Percentiles rank a stretch among this genome's conserved stretches.
phyloP scores from a whole-genome alignment of 164 flowering plant species.

The Santalum album region DNA sequence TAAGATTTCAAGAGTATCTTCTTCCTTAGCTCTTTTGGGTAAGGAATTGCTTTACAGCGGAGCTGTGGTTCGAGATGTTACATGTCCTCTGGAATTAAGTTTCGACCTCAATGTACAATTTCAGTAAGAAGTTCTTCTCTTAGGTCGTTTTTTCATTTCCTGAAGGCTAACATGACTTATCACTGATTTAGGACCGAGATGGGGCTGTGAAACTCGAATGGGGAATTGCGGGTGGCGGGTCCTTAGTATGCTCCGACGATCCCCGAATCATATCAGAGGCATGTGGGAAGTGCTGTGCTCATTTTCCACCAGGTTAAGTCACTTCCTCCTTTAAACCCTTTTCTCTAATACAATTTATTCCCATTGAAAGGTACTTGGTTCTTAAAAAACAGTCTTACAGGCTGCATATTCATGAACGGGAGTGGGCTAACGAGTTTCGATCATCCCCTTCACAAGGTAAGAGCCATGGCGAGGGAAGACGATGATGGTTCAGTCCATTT shows the following conservation, averaged over 20 bases:
- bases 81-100: too few species aligned
- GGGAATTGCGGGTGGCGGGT: conserved; percentile 42
- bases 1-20: too few species aligned
- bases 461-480: conserved; percentile 27
- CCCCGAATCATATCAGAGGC: conserved; percentile 20
- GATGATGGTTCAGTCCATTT: conserved; percentile 31
- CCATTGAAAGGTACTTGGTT: too few species aligned
- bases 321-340: neutral
- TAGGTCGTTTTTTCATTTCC: too few species aligned
- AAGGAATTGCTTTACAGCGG: too few species aligned
- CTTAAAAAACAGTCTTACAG: conserved; percentile 10
- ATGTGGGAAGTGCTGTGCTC: conserved; percentile 31
- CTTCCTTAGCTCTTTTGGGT: too few species aligned
- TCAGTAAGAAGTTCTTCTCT: too few species aligned
- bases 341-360: too few species aligned
- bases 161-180: neutral
- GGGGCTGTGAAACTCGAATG: conserved; percentile 33
- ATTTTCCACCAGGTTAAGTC: conserved; percentile 36
- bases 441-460: conserved; percentile 47
- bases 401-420: conserved; percentile 38
- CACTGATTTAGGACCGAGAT: conserved; percentile 32
- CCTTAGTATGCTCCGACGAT: conserved; percentile 32
- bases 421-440: conserved; percentile 40
- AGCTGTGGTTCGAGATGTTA: too few species aligned
- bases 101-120: too few species aligned